phyloP scores from a whole-genome alignment of 495 filamentous ascomycete genomes.

The Talaromyces stipitatus region DNA sequence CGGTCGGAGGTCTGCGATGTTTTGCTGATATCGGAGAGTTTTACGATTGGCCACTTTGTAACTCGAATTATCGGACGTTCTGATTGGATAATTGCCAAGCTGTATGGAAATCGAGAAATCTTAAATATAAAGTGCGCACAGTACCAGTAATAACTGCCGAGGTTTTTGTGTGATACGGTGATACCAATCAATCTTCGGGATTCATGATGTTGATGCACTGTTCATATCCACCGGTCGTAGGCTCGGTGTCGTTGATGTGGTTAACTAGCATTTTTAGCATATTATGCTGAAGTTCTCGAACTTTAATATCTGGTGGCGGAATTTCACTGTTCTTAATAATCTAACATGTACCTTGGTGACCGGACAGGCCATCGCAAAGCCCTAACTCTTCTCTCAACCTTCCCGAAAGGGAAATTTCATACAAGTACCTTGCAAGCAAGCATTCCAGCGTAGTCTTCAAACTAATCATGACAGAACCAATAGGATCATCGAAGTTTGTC shows the following conservation, averaged over 20 bases:
- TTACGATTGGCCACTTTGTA: background rate
- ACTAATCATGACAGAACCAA: background rate
- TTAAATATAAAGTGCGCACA: background rate
- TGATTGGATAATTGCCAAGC: background rate
- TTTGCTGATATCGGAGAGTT: constrained; percentile 7
- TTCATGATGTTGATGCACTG: no score
- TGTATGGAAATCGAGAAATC: background rate
- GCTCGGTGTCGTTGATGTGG: no score
- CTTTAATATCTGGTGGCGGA: no score
- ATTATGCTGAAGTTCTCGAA: no score
- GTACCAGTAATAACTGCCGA: no score
- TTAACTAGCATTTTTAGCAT: no score
- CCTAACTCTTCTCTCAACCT: background rate
- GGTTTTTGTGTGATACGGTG: no score
- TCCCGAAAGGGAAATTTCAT: background rate
- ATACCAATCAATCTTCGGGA: background rate
- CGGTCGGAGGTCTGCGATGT: background rate
- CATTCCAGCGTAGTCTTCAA: background rate
- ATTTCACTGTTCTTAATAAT: background rate
- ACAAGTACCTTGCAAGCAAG: background rate
- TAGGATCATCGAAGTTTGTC: background rate
- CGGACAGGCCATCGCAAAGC: background rate
- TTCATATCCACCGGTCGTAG: no score
- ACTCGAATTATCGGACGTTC: background rate
- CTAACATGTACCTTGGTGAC: background rate